A percentile compares a stretch with the other conserved stretches of the same genome.
These are phyloP conservation scores for Colletotrichum euphorbiae DNA, from an alignment of 2,329 filamentous ascomycete species.

Conservation along the genomic window DNA sequence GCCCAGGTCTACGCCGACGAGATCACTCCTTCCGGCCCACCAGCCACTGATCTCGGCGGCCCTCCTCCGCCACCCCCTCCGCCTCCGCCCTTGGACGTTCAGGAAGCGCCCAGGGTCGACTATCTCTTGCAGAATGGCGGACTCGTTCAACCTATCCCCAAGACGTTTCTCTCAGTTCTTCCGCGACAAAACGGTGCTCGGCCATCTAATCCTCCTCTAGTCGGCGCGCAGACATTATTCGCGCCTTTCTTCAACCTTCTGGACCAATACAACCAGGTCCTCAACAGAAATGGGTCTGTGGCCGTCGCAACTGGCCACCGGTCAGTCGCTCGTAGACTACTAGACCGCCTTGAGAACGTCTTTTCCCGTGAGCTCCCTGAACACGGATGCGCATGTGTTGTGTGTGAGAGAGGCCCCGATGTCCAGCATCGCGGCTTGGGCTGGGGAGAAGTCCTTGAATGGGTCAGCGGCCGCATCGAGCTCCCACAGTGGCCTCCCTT, in stretches of 20 bases:
- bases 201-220: conserved; percentile 72
- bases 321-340: conserved; percentile 88
- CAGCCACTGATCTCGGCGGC: conserved; percentile 55
- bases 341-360: conserved; percentile 92
- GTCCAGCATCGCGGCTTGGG: conserved; percentile 77
- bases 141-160: conserved; percentile 76
- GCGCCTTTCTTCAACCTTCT: conserved; percentile 84
- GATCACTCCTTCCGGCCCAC: conserved; percentile 54
- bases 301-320: conserved; percentile 96
- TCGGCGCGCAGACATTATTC: conserved; percentile 80
- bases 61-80: conserved; percentile 75
- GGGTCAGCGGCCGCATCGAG: conserved; percentile 88
- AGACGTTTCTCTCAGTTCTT: conserved; percentile 75
- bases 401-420: conserved; percentile 75
- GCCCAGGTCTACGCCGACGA: conserved; percentile 54
- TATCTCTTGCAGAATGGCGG: conserved; percentile 93
- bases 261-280: conserved; percentile 85
- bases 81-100: conserved; percentile 76
- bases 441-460: conserved; percentile 95
- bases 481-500: conserved; percentile 92
- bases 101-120: conserved; percentile 85
- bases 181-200: conserved; percentile 68
- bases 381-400: conserved; percentile 85
- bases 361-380: conserved; percentile 92
- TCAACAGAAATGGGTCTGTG: conserved; percentile 86